Evolutionary conservation across 2,329 filamentous ascomycete species (phyloP), one percentile per base, ranked within the genome.

Genomic region (Aspergillus aculeatus): DNA sequence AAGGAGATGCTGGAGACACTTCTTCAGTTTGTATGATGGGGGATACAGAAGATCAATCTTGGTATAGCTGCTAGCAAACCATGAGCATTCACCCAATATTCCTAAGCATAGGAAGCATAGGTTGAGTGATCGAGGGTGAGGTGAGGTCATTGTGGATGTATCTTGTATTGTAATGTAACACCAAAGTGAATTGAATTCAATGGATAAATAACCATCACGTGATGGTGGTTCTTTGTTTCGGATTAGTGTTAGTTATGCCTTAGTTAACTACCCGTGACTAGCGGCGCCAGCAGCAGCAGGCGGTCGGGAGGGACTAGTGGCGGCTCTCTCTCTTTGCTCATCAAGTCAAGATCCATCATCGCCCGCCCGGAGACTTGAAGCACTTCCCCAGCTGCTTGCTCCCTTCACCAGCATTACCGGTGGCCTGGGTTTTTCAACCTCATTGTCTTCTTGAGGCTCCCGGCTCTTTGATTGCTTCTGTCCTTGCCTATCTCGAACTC

Each of bases 1-100:
- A 84, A 82, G 66, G 88, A 90, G 60, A 90, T 91, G 86, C 75
- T 91, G 50, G 80, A 78, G 58, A 86, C 87, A 3, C 74, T 91
- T 58, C 69, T 79, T 50, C 73, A 76, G 50, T 79, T 78, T 60
- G 53, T 78, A 58, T 72, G 68, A 62, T 32, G 6, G 47, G 47
- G 23, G 21, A 50, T n/a, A 29, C 35, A 16, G 19, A 11, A n/a
- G 29, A 9, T n/a, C 21, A 19, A 26, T 24, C 38, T 47, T 16
- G 55, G 29, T 47, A 32, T 14, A 54, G 26, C n/a, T 60, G 26
- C n/a, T 60, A 44, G 38, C 38, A 19, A 44, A 44, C 16, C 16
- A 19, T 6, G 32, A 12, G 32, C 32, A 35, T 12, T 35, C 14
- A 35, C 11, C 32, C 11, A 35, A 16, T 1, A 12, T 12, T 12